Evolutionary conservation across 73 alveolate species (phyloP).

Genomic region (Symbiodinium natans): DNA sequence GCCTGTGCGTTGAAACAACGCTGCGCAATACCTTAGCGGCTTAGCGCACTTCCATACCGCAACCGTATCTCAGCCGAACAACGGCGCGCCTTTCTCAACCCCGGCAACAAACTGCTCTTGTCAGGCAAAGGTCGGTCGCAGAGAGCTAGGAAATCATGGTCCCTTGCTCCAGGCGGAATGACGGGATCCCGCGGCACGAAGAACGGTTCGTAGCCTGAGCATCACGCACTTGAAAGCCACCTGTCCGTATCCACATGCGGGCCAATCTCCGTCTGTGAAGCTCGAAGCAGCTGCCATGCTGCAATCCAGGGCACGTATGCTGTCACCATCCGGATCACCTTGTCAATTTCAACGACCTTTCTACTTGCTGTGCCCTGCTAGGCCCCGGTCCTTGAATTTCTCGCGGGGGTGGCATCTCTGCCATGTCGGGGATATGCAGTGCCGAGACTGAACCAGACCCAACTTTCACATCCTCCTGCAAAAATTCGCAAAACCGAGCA

Average conservation of each 20-base stretch:
- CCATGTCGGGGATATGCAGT: background rate
- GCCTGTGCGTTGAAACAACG: slow-evolving; percentile 54
- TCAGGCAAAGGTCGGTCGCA: slow-evolving; percentile 61
- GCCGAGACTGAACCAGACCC: too few relatives aligned
- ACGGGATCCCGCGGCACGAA: slow-evolving; percentile 51
- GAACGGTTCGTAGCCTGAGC: slow-evolving; percentile 84
- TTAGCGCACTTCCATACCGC: background rate
- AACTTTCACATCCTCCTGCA: too few relatives aligned
- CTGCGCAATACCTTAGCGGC: slow-evolving; percentile 10
- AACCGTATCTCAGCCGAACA: too few relatives aligned
- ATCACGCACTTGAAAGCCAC: background rate
- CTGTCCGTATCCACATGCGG: too few relatives aligned
- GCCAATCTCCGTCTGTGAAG: too few relatives aligned
- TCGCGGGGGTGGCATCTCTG: background rate
- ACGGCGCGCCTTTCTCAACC: background rate
- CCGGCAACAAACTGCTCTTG: background rate
- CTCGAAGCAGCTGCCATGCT: too few relatives aligned
- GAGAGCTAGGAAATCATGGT: background rate
- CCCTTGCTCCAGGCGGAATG: background rate
- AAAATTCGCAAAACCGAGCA: too few relatives aligned
- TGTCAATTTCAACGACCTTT: background rate
- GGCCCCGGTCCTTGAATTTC: background rate
- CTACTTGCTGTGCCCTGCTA: background rate
- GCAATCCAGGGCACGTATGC: background rate
- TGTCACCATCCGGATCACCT: slow-evolving; percentile 8